A percentile compares a stretch with the other conserved stretches of the same genome.
Conservation (phyloP, 805 yeast species). For the Debaryomyces tyrocola region DNA sequence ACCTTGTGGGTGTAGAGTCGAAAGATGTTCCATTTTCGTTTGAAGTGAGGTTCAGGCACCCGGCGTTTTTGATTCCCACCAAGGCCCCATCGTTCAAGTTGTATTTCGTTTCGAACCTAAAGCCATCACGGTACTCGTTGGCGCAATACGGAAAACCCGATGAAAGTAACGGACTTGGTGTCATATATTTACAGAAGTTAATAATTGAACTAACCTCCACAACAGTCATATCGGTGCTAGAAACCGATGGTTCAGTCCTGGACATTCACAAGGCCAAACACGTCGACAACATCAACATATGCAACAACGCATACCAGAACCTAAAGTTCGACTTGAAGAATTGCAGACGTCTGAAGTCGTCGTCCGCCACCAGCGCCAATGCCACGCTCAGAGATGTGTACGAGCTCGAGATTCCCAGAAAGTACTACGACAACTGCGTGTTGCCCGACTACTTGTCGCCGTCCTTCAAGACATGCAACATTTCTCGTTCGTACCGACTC, state of each 20-base stretch:
- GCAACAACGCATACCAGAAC: conserved; percentile 34
- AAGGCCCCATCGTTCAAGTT: conserved; percentile 36
- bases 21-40: conserved; percentile 41
- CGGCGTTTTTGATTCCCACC: conserved; percentile 48
- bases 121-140: conserved; percentile 31
- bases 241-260: conserved; percentile 18
- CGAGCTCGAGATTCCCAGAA: conserved; percentile 47
- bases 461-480: conserved; percentile 55
- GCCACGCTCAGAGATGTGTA: conserved; percentile 14
- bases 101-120: conserved; percentile 25
- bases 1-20: conserved; percentile 25
- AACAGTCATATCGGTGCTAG: conserved; percentile 26
- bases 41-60: conserved; percentile 50
- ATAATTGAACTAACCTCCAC: conserved; percentile 28
- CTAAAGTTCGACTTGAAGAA: conserved; percentile 40
- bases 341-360: conserved; percentile 24
- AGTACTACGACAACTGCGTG: conserved; percentile 38
- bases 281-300: conserved; percentile 24
- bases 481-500: conserved; percentile 35
- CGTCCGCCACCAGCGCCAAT: conserved; percentile 19
- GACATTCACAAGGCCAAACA: conserved; percentile 28
- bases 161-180: conserved; percentile 48
- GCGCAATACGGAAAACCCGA: conserved; percentile 33
- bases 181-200: conserved; percentile 43
- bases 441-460: conserved; percentile 54